Evolutionary conservation across 352 stramenopile genomes (phyloP).

Genomic region (Plasmopara viticola): DNA sequence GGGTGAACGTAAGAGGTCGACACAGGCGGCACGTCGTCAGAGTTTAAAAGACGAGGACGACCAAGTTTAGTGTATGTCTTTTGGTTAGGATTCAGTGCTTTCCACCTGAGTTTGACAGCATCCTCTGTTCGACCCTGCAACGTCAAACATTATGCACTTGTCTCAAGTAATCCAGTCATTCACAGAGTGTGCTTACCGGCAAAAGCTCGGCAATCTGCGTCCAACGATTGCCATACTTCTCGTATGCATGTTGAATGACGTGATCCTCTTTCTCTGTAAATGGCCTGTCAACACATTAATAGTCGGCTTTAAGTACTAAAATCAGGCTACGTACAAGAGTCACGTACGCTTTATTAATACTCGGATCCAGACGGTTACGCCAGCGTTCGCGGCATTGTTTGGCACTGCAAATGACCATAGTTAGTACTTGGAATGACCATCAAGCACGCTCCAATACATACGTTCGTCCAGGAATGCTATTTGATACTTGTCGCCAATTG

Average conservation of each 20-base stretch:
- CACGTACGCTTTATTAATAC: slow-evolving; percentile 82
- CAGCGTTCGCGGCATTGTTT: slow-evolving; percentile 97
- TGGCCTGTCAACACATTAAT: slow-evolving; percentile 25
- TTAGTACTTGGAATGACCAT: not conserved
- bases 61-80: slow-evolving; percentile 69
- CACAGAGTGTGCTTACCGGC: slow-evolving; percentile 26
- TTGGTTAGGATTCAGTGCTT: slow-evolving; percentile 75
- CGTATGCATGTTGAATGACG: slow-evolving; percentile 69
- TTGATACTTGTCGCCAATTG: slow-evolving; percentile 67
- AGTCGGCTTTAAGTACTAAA: not conserved
- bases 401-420: slow-evolving; percentile 30
- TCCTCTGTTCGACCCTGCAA: slow-evolving; percentile 68
- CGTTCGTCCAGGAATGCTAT: slow-evolving; percentile 63
- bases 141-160: not conserved
- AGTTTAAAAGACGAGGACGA: slow-evolving; percentile 53
- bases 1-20: slow-evolving; percentile 24
- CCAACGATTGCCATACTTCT: slow-evolving; percentile 84
- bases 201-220: slow-evolving; percentile 81
- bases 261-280: slow-evolving; percentile 68
- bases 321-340: not conserved
- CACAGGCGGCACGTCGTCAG: slow-evolving; percentile 31
- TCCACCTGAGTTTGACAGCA: slow-evolving; percentile 78
- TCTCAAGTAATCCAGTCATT: not conserved
- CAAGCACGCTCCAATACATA: slow-evolving; percentile 17
- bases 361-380: slow-evolving; percentile 94